These are phyloP conservation scores for Leptographium procerum DNA, from an alignment of 2,329 filamentous ascomycete genomes.

Conservation along the genomic window DNA sequence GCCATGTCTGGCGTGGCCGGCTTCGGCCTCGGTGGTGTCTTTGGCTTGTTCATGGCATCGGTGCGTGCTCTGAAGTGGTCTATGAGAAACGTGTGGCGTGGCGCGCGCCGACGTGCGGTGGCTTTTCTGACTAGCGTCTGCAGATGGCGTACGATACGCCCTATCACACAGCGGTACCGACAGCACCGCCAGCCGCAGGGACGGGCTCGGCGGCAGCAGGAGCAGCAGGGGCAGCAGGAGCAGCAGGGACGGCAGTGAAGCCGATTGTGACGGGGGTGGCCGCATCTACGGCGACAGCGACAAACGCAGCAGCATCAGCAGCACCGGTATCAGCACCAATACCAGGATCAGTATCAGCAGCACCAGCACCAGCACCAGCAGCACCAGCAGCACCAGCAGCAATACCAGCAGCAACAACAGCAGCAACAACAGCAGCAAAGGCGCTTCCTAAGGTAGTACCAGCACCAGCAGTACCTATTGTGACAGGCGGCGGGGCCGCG, in stretches of 20 bases:
- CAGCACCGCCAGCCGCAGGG: slow-evolving; percentile 8
- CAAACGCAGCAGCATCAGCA: slow-evolving; percentile 14
- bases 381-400: slow-evolving; percentile 14
- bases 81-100: not conserved
- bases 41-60: slow-evolving; percentile 96
- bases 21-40: slow-evolving; percentile 85
- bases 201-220: not conserved
- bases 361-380: slow-evolving; percentile 6
- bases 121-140: not conserved
- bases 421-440: slow-evolving; percentile 5
- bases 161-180: slow-evolving; percentile 38
- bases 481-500: too few relatives aligned
- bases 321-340: slow-evolving; percentile 14
- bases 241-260: not conserved
- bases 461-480: slow-evolving; percentile 15
- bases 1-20: slow-evolving; percentile 86
- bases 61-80: slow-evolving; percentile 34
- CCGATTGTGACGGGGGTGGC: not conserved
- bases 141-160: slow-evolving; percentile 98
- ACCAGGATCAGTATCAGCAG: slow-evolving; percentile 13
- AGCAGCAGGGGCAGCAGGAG: not conserved
- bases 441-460: slow-evolving; percentile 18
- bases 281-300: not conserved
- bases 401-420: not conserved
- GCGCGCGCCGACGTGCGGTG: not conserved